phyloP scores from a whole-genome alignment of 768 basidiomycete genomes.

The Serendipita vermifera region DNA sequence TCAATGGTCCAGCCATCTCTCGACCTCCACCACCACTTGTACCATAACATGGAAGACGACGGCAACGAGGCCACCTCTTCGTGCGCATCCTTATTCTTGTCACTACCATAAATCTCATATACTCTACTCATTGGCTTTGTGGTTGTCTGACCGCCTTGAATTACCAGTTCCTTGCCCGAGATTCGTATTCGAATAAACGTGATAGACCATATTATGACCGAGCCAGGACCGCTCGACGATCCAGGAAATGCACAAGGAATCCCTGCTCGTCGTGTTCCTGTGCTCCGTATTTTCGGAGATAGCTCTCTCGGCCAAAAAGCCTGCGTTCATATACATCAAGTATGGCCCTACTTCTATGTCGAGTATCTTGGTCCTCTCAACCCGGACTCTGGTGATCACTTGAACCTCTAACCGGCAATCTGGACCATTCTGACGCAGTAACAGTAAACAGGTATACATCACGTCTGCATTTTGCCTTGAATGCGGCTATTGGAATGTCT shows the following conservation, averaged over 20 bases:
- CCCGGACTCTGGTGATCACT: constrained; percentile 52
- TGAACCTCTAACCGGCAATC: constrained; percentile 17
- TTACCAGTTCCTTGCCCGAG: too few species aligned
- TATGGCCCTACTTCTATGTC: constrained; percentile 86
- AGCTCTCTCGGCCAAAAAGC: constrained; percentile 65
- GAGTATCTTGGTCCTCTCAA: constrained; percentile 62
- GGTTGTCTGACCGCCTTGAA: too few species aligned
- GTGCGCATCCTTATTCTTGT: too few species aligned
- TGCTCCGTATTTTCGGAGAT: constrained; percentile 75
- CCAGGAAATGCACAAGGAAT: constrained; percentile 33
- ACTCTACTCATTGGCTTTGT: too few species aligned
- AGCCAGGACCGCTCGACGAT: constrained; percentile 47
- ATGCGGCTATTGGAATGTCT: constrained; percentile 75
- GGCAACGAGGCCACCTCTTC: too few species aligned
- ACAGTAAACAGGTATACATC: constrained; percentile 62
- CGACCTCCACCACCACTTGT: too few species aligned
- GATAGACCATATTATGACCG: constrained; percentile 51
- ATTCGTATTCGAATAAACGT: constrained; percentile 36
- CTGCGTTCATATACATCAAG: constrained; percentile 85
- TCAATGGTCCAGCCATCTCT: too few species aligned
- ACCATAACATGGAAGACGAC: too few species aligned
- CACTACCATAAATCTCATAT: too few species aligned
- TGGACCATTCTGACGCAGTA: not conserved
- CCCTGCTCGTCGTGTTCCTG: constrained; percentile 43
- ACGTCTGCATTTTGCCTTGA: constrained; percentile 59